Evolutionary conservation across 306 rosid genomes (phyloP), one percentile per base, ranked within the genome.

Genomic region (Gleditsia sinensis): DNA sequence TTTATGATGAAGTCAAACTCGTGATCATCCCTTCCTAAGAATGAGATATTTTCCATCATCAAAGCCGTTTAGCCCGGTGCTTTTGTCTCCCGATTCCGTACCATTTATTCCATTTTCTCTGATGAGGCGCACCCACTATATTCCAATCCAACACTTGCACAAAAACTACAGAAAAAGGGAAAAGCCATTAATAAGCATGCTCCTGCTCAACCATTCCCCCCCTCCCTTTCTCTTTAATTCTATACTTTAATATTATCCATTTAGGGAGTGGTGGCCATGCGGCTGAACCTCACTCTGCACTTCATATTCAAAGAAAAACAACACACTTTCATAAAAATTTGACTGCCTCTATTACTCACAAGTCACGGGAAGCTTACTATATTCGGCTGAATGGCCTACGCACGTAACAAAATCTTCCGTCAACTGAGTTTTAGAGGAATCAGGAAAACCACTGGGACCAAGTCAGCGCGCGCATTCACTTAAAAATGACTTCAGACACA

Each of bases 11-110:
- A 49, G 66, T 84, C 68, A 45, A 64, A 51, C 58, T 69, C 17
- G 51, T 64, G 34, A 72, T 85, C 49, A 39, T 70, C 77, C 42
- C 45, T 20, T 0, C 13, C 7, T 67, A 9, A 39, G 42, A 68
- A 34, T 59, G 34, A 74, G 19, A 12, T 49, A 49, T 6, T 20
- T 32, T 60, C 64, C 57, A 7, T 42, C 45, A 32, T 50, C 51
- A 79, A 76, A 74, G 81, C 85, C 65, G 67, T 68, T 73, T 64
- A 50, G 55, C 70, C 7, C 39, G 89, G 75, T 46, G 28, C 60
- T 50, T 64, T 69, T 82, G 89, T 86, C 80, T 75, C 84, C 83
- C 46, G 27, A n/a, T 16, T 12, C 71, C 42, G 51, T 59, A 59
- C 59, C 62, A 42, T 23, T 28, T 24, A 34, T 69, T 50, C 63